Conservation (phyloP, 2,329 filamentous ascomycete genomes). For the Leptographium galeiforme region DNA sequence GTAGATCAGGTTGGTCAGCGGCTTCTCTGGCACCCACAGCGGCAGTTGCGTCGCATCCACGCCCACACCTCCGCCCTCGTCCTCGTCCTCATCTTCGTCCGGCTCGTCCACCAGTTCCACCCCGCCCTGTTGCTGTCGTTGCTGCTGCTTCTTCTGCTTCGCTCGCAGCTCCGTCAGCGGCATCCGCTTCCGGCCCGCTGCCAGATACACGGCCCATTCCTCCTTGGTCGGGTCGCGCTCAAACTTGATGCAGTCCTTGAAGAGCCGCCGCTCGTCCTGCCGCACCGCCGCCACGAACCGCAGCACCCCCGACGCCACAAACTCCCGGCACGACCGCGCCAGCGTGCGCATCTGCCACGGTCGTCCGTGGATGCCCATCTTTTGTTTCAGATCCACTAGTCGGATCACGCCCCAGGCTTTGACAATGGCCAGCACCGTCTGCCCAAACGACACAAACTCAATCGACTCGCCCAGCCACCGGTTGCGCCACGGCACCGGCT, state of each 20-base stretch:
- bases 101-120: conserved; percentile 6
- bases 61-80: conserved; percentile 4
- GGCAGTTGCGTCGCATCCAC: conserved; percentile 1
- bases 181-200: conserved; percentile 28
- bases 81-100: conserved; percentile 5
- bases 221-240: conserved; percentile 39
- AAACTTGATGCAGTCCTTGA: conserved; percentile 49
- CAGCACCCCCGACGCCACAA: conserved; percentile 40
- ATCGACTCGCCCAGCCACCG: conserved; percentile 46
- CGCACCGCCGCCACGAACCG: conserved; percentile 44
- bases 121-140: not conserved
- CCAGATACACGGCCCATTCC: conserved; percentile 42
- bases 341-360: conserved; percentile 47
- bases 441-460: conserved; percentile 42
- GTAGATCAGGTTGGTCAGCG: conserved; percentile 21
- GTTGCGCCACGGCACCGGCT: conserved; percentile 40
- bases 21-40: conserved; percentile 20
- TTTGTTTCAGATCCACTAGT: conserved; percentile 42
- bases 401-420: conserved; percentile 46
- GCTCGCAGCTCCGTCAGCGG: conserved; percentile 9
- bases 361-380: conserved; percentile 41
- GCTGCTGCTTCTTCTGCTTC: conserved; percentile 2
- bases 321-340: conserved; percentile 43
- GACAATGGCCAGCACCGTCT: conserved; percentile 41
- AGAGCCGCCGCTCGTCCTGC: conserved; percentile 32